A percentile compares a stretch with the other conserved stretches of the same genome.
Evolutionary conservation across 2,329 filamentous ascomycete species (phyloP).

Genomic region (Aspergillus phoenicis): DNA sequence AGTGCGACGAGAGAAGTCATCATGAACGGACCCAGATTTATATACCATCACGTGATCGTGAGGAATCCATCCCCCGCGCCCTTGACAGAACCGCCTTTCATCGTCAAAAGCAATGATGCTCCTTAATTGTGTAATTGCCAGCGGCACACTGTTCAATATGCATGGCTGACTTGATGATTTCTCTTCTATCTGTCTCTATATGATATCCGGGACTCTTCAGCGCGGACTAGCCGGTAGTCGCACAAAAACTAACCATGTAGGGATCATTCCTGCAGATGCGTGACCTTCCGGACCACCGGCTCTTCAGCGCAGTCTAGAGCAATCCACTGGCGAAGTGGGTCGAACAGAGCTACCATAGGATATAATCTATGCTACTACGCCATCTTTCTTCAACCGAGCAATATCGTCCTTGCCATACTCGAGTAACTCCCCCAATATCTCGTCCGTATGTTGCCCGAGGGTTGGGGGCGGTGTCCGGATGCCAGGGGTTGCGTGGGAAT

Average conservation of each 20-base stretch:
- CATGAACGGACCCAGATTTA: constrained; percentile 29
- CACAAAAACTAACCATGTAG: not conserved
- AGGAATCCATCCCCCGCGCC: constrained; percentile 11
- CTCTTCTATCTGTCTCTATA: not conserved
- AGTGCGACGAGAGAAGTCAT: constrained; percentile 1
- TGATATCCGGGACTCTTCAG: not conserved
- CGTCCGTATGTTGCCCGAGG: constrained; percentile 82
- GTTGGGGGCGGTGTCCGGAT: constrained; percentile 79
- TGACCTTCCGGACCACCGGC: constrained; percentile 4
- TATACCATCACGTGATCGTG: constrained; percentile 33
- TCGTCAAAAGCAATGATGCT: not conserved
- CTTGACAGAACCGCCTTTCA: not conserved
- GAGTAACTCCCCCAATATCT: constrained; percentile 68
- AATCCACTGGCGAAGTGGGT: not conserved
- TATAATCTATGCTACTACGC: constrained; percentile 60
- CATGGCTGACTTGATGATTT: not conserved
- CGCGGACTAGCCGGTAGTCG: constrained; percentile 3
- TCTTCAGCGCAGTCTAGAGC: not conserved
- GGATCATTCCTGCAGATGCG: not conserved
- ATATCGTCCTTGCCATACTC: constrained; percentile 64
- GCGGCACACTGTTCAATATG: not conserved
- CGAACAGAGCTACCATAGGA: not conserved
- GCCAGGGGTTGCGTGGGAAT: constrained; percentile 76
- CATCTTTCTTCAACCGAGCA: constrained; percentile 62
- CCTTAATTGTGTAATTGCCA: not conserved